These are phyloP conservation scores for Tirmania nivea DNA, from an alignment of 495 filamentous ascomycete species.

Conservation along the genomic window DNA sequence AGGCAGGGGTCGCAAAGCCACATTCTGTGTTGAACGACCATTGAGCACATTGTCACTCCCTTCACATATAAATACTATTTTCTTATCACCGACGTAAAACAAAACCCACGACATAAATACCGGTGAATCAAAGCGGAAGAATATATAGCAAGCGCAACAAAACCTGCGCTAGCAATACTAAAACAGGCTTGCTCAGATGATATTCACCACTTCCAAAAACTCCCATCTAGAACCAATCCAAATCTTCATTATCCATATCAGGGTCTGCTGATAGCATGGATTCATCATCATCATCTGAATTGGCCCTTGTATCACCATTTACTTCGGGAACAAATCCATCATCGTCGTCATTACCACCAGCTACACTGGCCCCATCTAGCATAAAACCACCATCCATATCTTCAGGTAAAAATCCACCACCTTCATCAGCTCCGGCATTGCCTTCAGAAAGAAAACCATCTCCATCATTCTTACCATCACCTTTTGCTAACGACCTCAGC, in stretches of 20 bases:
- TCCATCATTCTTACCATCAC: background rate
- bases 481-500: background rate
- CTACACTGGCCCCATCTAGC: background rate
- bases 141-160: background rate
- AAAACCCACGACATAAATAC: background rate
- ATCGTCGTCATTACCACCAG: conserved; percentile 7
- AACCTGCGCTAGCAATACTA: background rate
- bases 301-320: background rate
- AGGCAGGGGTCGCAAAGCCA: too few species aligned
- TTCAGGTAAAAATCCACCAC: conserved; percentile 8
- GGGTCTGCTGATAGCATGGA: background rate
- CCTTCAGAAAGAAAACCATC: background rate
- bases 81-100: too few species aligned
- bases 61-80: too few species aligned
- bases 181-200: background rate
- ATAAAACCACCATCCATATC: conserved; percentile 1
- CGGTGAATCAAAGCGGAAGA: background rate
- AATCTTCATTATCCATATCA: background rate
- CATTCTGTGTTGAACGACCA: too few species aligned
- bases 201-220: background rate
- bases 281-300: background rate
- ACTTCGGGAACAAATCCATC: background rate
- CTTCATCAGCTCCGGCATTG: background rate
- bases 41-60: too few species aligned
- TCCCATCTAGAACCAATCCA: background rate